Conservation (phyloP, 75 land plant species). For the Azolla pinnata region DNA sequence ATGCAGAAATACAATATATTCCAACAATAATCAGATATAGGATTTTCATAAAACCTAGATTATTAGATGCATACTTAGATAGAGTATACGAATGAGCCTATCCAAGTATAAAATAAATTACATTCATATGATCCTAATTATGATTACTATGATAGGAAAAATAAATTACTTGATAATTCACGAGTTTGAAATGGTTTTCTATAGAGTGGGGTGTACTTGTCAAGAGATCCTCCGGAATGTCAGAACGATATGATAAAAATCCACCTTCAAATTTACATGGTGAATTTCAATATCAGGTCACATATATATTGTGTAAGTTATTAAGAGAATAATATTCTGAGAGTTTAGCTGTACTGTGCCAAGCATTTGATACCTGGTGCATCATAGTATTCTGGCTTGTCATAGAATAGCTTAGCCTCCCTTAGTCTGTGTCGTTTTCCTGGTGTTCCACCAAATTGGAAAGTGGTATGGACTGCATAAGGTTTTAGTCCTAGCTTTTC, state of each 20-base stretch:
- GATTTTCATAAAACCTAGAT: too few species aligned
- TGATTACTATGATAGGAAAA: too few species aligned
- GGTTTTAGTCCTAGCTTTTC: slow-evolving; percentile 66
- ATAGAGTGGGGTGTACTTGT: slow-evolving; percentile 63
- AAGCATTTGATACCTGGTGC: slow-evolving; percentile 51
- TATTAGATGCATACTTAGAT: too few species aligned
- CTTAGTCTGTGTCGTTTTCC: slow-evolving; percentile 90
- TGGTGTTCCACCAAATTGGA: slow-evolving; percentile 92
- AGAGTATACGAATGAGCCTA: too few species aligned
- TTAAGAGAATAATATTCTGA: too few species aligned
- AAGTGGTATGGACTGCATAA: slow-evolving; percentile 96
- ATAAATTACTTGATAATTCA: slow-evolving; percentile 79
- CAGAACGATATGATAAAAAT: slow-evolving; percentile 64
- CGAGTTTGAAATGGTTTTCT: slow-evolving; percentile 69
- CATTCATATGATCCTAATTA: too few species aligned
- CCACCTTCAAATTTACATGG: slow-evolving; percentile 65
- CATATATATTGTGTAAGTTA: too few species aligned
- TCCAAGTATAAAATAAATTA: too few species aligned
- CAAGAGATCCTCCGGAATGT: slow-evolving; percentile 62
- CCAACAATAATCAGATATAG: too few species aligned
- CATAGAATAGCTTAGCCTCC: slow-evolving; percentile 83
- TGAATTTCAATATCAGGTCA: too few species aligned
- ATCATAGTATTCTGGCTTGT: slow-evolving; percentile 83
- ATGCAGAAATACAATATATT: too few species aligned
- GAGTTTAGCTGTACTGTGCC: too few species aligned